A percentile compares a stretch with the other conserved stretches of the same genome.
Conservation (phyloP, 192 early-diverging fungal genomes). For the Backusella westeae region DNA sequence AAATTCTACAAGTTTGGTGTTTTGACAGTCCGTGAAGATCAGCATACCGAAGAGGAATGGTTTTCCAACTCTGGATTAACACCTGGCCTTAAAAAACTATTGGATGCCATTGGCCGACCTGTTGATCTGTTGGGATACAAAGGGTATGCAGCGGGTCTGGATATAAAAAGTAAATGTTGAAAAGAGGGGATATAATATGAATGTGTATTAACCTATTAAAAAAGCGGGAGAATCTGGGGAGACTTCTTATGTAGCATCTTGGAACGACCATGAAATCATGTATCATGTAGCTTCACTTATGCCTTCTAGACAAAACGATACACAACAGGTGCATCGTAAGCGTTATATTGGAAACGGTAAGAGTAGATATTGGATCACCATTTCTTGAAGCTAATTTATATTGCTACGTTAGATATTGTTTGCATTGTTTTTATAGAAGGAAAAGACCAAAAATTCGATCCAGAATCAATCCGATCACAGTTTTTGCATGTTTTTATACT, state of each 20-base stretch:
- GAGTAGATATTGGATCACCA: not conserved
- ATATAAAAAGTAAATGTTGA: slow-evolving; percentile 58
- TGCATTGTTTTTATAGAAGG: slow-evolving; percentile 52
- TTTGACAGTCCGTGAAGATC: slow-evolving; percentile 57
- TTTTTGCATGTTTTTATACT: slow-evolving; percentile 54
- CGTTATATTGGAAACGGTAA: slow-evolving; percentile 58
- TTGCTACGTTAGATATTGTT: slow-evolving; percentile 40
- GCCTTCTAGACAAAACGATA: slow-evolving; percentile 60
- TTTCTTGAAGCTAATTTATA: too few species aligned
- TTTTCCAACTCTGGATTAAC: slow-evolving; percentile 62
- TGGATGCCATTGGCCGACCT: slow-evolving; percentile 65
- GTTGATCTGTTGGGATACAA: slow-evolving; percentile 72
- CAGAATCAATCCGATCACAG: slow-evolving; percentile 50
- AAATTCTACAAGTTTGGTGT: slow-evolving; percentile 79
- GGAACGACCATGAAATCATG: slow-evolving; percentile 81
- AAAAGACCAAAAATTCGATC: slow-evolving; percentile 40
- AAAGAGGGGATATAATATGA: not conserved
- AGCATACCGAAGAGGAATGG: slow-evolving; percentile 75
- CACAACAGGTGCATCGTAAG: slow-evolving; percentile 65
- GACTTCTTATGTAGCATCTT: slow-evolving; percentile 68
- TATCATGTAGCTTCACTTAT: slow-evolving; percentile 78
- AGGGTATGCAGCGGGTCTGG: slow-evolving; percentile 75
- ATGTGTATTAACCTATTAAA: not conserved
- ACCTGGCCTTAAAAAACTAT: slow-evolving; percentile 52
- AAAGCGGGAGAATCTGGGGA: slow-evolving; percentile 65